Conservation (phyloP, 164 flowering plant species). For the Santalum album region DNA sequence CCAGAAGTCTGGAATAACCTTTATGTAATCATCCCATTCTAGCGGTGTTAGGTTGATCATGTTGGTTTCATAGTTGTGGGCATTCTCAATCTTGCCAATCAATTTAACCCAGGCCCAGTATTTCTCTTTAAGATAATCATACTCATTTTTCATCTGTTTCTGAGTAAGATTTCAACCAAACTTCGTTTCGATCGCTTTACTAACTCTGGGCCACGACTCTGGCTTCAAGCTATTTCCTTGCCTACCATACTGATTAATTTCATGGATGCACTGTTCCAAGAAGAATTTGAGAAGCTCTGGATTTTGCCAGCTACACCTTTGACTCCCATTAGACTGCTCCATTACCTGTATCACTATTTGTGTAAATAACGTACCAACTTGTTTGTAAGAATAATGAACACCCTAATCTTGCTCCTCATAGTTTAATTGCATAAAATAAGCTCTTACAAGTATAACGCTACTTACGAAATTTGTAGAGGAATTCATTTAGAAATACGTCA, state of each 20-base stretch:
- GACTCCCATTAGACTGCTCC: background rate
- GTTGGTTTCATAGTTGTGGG: background rate
- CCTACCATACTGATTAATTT: background rate
- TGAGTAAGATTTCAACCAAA: background rate
- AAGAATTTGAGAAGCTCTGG: background rate
- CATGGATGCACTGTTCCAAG: background rate
- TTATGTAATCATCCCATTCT: background rate
- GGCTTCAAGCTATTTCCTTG: background rate
- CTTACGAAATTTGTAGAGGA: too few relatives aligned
- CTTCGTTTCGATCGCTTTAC: background rate
- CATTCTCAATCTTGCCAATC: background rate
- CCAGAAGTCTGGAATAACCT: background rate
- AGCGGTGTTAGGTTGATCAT: background rate
- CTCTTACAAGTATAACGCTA: too few relatives aligned
- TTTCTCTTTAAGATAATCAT: background rate
- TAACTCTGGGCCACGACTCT: background rate
- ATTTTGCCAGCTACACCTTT: background rate
- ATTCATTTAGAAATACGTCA: too few relatives aligned
- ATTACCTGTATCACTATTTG: background rate
- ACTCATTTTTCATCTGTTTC: background rate
- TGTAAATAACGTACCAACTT: background rate
- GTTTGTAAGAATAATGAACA: too few relatives aligned
- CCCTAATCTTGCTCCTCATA: too few relatives aligned
- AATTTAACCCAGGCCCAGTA: background rate
- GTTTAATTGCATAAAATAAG: too few relatives aligned